A percentile compares a stretch with the other conserved stretches of the same genome.
phyloP scores from a whole-genome alignment of 192 early-diverging fungal species.

The Rhizophagus sp. region DNA sequence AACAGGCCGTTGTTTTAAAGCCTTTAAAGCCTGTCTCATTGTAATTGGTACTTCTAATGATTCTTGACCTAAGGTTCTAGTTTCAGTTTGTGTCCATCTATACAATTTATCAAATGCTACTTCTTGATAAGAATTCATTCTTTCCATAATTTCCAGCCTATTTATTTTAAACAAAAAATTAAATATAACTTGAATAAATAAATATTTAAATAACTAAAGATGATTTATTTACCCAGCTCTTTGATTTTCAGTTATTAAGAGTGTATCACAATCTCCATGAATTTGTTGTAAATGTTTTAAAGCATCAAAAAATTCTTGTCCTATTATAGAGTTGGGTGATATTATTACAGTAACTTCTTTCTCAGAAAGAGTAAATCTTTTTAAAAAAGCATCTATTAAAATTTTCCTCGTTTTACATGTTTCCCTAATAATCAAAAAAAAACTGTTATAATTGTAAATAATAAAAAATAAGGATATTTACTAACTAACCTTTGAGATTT shows the following conservation, averaged over 20 bases:
- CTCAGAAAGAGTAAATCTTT: conserved; percentile 71
- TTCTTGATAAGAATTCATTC: conserved; percentile 67
- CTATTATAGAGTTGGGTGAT: conserved; percentile 50
- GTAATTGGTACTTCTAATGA: conserved; percentile 66
- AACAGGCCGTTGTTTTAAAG: conserved; percentile 69
- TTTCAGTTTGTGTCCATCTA: conserved; percentile 73
- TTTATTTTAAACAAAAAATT: background rate
- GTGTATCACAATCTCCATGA: conserved; percentile 68
- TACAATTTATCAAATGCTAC: conserved; percentile 74
- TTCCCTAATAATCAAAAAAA: conserved; percentile 36
- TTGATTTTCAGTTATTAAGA: conserved; percentile 76
- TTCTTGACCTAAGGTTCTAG: conserved; percentile 64
- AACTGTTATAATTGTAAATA: background rate
- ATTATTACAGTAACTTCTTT: conserved; percentile 62
- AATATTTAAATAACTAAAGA: background rate
- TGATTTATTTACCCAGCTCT: conserved; percentile 61
- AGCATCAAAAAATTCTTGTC: conserved; percentile 68
- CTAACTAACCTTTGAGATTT: conserved; percentile 57
- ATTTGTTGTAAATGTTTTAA: conserved; percentile 68
- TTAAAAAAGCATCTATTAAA: conserved; percentile 66
- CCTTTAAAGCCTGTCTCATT: conserved; percentile 64
- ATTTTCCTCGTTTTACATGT: conserved; percentile 55
- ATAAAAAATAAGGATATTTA: background rate
- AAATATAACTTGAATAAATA: background rate
- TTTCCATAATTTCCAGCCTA: conserved; percentile 78